Evolutionary conservation across 257 asterid species (phyloP).

Genomic region (Solanum clarkiae): DNA sequence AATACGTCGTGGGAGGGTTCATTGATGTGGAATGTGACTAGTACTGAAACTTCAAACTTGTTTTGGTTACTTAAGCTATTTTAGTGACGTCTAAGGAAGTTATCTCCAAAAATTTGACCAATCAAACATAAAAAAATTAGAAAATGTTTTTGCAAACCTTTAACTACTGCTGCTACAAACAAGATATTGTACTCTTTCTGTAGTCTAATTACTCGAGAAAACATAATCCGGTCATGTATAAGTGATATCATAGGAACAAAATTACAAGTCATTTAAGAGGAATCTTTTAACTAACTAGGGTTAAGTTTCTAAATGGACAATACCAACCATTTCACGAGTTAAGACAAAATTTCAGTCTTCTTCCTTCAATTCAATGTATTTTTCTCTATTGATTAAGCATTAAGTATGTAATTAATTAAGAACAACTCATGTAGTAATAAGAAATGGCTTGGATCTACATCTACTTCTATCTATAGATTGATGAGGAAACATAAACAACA

Average conservation of each 20-base stretch:
- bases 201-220: not conserved
- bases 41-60: no score
- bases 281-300: not conserved
- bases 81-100: no score
- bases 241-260: not conserved
- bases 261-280: not conserved
- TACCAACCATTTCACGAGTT: not conserved
- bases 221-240: not conserved
- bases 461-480: not conserved
- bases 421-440: not conserved
- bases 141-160: not conserved
- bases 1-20: not conserved
- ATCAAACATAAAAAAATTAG: no score
- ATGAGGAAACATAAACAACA: no score
- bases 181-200: not conserved
- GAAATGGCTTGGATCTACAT: not conserved
- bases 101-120: not conserved
- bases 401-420: not conserved
- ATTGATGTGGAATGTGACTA: no score
- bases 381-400: not conserved
- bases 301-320: not conserved
- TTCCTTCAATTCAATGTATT: not conserved
- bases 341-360: not conserved
- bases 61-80: no score
- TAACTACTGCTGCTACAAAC: not conserved